Evolutionary conservation across 768 basidiomycete species (phyloP).

Genomic region (Trametes coccinea): DNA sequence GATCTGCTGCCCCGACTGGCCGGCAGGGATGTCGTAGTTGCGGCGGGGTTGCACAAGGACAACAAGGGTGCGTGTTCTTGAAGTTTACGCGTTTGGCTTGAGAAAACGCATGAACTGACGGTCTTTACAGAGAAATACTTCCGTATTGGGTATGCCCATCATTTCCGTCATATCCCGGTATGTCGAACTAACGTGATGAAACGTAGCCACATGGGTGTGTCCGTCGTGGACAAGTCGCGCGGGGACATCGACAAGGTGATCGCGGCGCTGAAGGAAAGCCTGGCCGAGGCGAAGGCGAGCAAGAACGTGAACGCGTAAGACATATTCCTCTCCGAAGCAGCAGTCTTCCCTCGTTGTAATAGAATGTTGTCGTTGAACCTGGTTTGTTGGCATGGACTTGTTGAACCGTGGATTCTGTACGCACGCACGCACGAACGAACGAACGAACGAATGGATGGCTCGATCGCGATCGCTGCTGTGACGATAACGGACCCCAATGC

Average conservation of each 20-base stretch:
- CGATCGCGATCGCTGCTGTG: too few species aligned
- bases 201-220: constrained; percentile 83
- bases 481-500: too few species aligned
- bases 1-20: constrained; percentile 78
- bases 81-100: background rate
- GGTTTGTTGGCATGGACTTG: constrained; percentile 1
- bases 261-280: constrained; percentile 57
- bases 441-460: too few species aligned
- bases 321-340: background rate
- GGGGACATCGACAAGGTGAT: constrained; percentile 79
- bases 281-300: constrained; percentile 41
- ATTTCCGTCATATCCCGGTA: background rate
- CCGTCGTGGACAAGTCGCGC: constrained; percentile 68
- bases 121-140: constrained; percentile 72
- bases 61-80: constrained; percentile 63
- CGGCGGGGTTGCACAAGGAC: constrained; percentile 82
- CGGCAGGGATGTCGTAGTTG: constrained; percentile 74
- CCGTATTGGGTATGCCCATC: constrained; percentile 69
- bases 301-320: constrained; percentile 29
- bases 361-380: constrained; percentile 14
- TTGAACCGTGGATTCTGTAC: background rate
- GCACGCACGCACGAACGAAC: too few species aligned
- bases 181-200: background rate
- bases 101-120: constrained; percentile 9
- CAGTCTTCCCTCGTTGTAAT: constrained; percentile 15